Evolutionary conservation across 2,329 filamentous ascomycete species (phyloP).

Genomic region (Apiospora sp.): DNA sequence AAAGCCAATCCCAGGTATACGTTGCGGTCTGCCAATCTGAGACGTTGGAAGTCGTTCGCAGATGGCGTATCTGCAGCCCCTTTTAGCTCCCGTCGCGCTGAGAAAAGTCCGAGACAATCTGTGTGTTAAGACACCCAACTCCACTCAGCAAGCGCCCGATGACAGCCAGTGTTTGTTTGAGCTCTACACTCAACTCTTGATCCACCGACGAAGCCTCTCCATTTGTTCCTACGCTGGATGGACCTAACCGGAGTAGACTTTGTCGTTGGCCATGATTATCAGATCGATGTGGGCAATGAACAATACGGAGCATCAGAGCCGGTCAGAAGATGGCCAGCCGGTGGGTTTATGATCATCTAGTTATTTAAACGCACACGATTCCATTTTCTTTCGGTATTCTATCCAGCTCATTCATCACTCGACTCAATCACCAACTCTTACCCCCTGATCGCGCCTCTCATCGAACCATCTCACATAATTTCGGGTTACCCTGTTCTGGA

Average conservation of each 20-base stretch:
- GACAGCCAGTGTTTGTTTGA: background rate
- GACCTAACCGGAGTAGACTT: background rate
- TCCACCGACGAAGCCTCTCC: background rate
- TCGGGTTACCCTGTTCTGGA: background rate
- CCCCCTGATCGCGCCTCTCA: background rate
- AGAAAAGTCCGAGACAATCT: slow-evolving; percentile 14
- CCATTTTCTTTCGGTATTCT: background rate
- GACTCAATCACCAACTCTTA: background rate
- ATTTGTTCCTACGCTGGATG: background rate
- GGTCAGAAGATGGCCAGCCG: background rate
- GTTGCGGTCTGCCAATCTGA: background rate
- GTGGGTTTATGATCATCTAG: background rate
- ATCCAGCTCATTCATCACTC: background rate
- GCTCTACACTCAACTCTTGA: background rate
- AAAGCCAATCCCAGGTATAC: background rate
- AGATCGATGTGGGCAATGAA: background rate
- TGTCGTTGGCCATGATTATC: background rate
- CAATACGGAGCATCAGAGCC: background rate
- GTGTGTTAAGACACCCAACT: slow-evolving; percentile 4
- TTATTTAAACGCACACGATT: background rate
- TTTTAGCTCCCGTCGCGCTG: background rate
- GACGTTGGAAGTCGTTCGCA: background rate
- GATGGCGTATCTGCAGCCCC: background rate
- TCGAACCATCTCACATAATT: no score
- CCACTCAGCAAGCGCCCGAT: background rate